Conservation (phyloP, 345 rosid genomes). For the Syzygium aromaticum region DNA sequence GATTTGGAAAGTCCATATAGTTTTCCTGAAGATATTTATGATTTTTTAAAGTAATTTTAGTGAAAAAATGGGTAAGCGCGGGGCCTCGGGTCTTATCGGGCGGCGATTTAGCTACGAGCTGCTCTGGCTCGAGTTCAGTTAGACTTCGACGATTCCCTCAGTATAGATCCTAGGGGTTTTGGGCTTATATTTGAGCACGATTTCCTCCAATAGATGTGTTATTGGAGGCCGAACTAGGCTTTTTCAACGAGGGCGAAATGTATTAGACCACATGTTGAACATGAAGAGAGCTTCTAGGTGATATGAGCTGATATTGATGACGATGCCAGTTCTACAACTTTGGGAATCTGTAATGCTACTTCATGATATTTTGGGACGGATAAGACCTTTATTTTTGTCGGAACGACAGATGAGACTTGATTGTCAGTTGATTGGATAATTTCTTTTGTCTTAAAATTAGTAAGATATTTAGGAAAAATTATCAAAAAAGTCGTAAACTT, state of each 20-base stretch:
- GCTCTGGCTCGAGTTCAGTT: neutral
- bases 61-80: neutral
- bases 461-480: neutral
- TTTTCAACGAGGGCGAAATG: neutral
- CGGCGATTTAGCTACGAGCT: neutral
- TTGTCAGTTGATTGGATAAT: neutral
- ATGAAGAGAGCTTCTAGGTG: neutral
- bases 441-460: neutral
- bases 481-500: too few relatives aligned
- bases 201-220: neutral
- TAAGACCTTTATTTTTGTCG: neutral
- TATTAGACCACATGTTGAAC: neutral
- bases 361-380: neutral
- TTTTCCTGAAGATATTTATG: neutral
- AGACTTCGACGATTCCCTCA: neutral
- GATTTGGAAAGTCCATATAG: neutral
- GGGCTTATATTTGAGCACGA: neutral
- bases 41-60: neutral
- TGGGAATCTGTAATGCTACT: neutral
- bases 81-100: neutral
- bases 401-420: neutral
- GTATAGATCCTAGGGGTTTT: neutral
- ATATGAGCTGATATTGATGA: neutral
- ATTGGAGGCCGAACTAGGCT: neutral
- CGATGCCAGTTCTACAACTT: neutral